These are phyloP conservation scores for Pseudevernia furfuracea DNA, from an alignment of 495 filamentous ascomycete species.

Conservation along the genomic window DNA sequence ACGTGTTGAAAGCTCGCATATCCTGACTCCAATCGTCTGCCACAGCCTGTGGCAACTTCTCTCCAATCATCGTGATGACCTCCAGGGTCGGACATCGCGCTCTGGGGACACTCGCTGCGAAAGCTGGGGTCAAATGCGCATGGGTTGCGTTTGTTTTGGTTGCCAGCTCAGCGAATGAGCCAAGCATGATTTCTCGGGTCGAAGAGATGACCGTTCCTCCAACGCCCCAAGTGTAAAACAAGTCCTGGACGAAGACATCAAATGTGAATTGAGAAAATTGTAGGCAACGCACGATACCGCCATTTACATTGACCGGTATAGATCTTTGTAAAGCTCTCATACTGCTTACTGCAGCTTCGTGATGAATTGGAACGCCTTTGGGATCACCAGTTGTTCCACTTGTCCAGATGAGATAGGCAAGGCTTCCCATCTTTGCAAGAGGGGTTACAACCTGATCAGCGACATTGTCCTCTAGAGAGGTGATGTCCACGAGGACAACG, in stretches of 20 bases:
- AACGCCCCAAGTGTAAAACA: slow-evolving; percentile 37
- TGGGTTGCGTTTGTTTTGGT: slow-evolving; percentile 34
- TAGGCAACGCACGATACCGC: slow-evolving; percentile 30
- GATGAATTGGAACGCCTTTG: slow-evolving; percentile 26
- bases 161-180: slow-evolving; percentile 32
- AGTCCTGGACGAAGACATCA: slow-evolving; percentile 36
- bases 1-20: slow-evolving; percentile 34
- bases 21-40: slow-evolving; percentile 36
- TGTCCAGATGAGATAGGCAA: slow-evolving; percentile 36
- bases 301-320: slow-evolving; percentile 29
- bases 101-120: slow-evolving; percentile 31
- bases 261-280: slow-evolving; percentile 37
- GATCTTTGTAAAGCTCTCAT: slow-evolving; percentile 31
- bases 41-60: slow-evolving; percentile 31
- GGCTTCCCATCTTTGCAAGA: slow-evolving; percentile 23
- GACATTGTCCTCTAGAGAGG: slow-evolving; percentile 8
- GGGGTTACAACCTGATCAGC: not conserved
- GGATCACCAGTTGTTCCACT: slow-evolving; percentile 33
- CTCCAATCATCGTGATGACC: slow-evolving; percentile 28
- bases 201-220: slow-evolving; percentile 35
- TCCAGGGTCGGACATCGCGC: slow-evolving; percentile 31
- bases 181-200: slow-evolving; percentile 32
- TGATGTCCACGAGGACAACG: slow-evolving; percentile 27
- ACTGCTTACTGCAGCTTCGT: slow-evolving; percentile 29
- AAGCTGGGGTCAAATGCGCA: slow-evolving; percentile 37